phyloP scores from a whole-genome alignment of 805 yeast genomes.

The Sugiyamaella americana region DNA sequence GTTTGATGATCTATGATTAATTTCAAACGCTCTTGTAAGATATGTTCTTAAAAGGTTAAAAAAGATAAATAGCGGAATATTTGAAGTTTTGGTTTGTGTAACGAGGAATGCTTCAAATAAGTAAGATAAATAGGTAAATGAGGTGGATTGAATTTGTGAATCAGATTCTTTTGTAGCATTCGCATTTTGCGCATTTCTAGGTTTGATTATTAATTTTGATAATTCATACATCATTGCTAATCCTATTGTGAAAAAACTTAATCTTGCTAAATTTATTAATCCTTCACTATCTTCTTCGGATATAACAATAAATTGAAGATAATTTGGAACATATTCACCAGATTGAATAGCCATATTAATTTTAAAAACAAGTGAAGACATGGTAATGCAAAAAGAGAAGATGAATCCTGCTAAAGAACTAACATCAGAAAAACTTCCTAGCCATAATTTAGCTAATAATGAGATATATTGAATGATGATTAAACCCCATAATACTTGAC shows the following conservation, averaged over 20 bases:
- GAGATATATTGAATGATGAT: slow-evolving; percentile 38
- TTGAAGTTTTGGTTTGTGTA: slow-evolving; percentile 48
- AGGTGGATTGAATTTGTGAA: not conserved
- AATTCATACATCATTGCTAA: slow-evolving; percentile 20
- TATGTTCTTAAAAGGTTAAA: slow-evolving; percentile 28
- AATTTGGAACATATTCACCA: slow-evolving; percentile 47
- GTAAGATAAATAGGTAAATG: not conserved
- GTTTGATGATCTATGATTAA: slow-evolving; percentile 8
- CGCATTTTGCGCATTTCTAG: not conserved
- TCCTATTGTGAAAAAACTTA: slow-evolving; percentile 25
- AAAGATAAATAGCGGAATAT: slow-evolving; percentile 49
- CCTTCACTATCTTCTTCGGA: slow-evolving; percentile 14
- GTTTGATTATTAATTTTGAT: slow-evolving; percentile 14
- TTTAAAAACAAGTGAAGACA: slow-evolving; percentile 50
- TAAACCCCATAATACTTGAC: slow-evolving; percentile 42
- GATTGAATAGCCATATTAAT: slow-evolving; percentile 46
- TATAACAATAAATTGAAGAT: slow-evolving; percentile 26
- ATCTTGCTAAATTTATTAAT: slow-evolving; percentile 25
- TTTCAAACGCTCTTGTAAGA: slow-evolving; percentile 11
- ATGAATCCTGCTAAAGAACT: slow-evolving; percentile 38
- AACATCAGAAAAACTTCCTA: slow-evolving; percentile 18
- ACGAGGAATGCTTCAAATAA: slow-evolving; percentile 37
- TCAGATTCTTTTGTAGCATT: no score
- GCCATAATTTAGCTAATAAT: slow-evolving; percentile 20
- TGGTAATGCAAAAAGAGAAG: slow-evolving; percentile 40